phyloP scores from a whole-genome alignment of 805 yeast species.

The Cyberlindnera bimundalis region DNA sequence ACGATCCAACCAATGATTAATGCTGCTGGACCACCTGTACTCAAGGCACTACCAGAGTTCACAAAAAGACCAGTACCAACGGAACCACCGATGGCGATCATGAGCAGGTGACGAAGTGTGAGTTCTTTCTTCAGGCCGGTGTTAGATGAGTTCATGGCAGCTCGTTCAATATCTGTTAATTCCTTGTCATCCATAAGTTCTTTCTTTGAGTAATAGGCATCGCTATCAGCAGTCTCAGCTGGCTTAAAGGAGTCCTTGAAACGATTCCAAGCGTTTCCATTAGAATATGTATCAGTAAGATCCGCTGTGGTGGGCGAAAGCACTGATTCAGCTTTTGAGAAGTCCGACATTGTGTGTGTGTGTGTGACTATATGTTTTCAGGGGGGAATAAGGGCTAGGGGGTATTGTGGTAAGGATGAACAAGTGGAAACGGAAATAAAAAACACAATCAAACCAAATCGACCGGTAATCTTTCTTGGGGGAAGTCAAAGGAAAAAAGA shows the following conservation, averaged over 20 bases:
- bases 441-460: too few relatives aligned
- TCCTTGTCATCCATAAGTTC: conserved; percentile 20
- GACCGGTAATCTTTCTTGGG: too few relatives aligned
- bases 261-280: conserved; percentile 13
- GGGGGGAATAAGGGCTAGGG: too few relatives aligned
- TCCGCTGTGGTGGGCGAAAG: conserved; percentile 9
- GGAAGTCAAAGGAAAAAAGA: too few relatives aligned
- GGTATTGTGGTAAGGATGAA: too few relatives aligned
- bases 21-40: conserved; percentile 62
- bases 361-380: neutral
- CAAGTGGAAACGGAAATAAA: neutral
- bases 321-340: conserved; percentile 7
- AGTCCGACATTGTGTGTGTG: conserved; percentile 1
- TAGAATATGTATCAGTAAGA: neutral
- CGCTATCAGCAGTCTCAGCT: conserved; percentile 21
- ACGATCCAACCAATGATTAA: conserved; percentile 52
- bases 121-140: conserved; percentile 32
- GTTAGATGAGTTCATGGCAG: conserved; percentile 35
- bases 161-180: conserved; percentile 37
- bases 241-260: conserved; percentile 49
- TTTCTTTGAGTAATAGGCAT: conserved; percentile 13
- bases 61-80: conserved; percentile 72
- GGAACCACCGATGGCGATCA: conserved; percentile 76
- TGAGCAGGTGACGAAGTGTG: conserved; percentile 58
- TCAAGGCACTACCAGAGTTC: conserved; percentile 58